Conservation (phyloP, 148 eudicot species). For the Talinum fruticosum region DNA sequence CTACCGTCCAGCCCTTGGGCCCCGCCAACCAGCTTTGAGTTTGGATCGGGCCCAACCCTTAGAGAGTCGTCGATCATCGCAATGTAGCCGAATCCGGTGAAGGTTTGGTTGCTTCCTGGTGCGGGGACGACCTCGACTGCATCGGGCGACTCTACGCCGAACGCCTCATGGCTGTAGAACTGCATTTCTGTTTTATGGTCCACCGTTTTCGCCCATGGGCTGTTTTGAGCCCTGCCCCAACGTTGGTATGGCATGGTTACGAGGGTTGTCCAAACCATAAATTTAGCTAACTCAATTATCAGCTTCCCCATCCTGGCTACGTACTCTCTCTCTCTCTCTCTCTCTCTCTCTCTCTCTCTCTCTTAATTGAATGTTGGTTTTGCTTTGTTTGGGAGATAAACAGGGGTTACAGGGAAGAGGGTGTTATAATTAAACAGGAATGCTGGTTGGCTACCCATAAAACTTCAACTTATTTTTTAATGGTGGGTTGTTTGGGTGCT, state of each 20-base stretch:
- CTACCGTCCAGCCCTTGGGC: slow-evolving; percentile 42
- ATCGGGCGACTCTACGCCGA: slow-evolving; percentile 26
- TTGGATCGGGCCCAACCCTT: slow-evolving; percentile 29
- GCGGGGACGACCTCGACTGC: slow-evolving; percentile 30
- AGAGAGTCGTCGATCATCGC: slow-evolving; percentile 36
- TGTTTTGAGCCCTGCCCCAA: too few species aligned
- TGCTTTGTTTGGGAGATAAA: too few species aligned
- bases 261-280: slow-evolving; percentile 1
- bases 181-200: slow-evolving; percentile 30
- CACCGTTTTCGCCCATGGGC: slow-evolving; percentile 31
- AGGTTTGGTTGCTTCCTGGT: slow-evolving; percentile 13
- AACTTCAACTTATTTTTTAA: too few species aligned
- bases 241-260: not conserved
- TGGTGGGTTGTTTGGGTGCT: too few species aligned
- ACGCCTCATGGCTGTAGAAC: slow-evolving; percentile 46
- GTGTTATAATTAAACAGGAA: too few species aligned
- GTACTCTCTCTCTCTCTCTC: not conserved
- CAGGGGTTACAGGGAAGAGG: too few species aligned
- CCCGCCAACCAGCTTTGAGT: slow-evolving; percentile 40
- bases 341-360: not conserved
- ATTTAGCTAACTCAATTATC: not conserved
- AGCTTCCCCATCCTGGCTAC: not conserved
- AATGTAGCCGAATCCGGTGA: slow-evolving; percentile 34
- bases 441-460: too few species aligned
- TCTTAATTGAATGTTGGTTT: too few species aligned